Percentiles rank a stretch among this genome's conserved stretches.
phyloP scores from a whole-genome alignment of 2,329 filamentous ascomycete species.

The Penicillium sp. region DNA sequence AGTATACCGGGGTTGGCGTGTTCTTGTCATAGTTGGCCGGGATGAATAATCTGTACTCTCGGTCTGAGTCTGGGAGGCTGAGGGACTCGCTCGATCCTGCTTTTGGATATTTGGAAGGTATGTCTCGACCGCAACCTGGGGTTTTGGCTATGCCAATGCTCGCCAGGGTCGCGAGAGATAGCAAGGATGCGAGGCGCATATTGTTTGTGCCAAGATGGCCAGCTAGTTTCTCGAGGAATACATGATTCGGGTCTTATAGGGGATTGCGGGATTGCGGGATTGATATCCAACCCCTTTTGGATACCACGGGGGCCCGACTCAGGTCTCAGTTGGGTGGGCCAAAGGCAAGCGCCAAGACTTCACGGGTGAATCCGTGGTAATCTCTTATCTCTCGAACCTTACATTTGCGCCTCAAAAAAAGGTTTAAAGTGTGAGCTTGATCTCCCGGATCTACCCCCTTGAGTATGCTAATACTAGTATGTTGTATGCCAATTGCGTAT shows the following conservation, averaged over 20 bases:
- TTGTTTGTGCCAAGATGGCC: background rate
- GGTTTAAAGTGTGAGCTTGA: background rate
- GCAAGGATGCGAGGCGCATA: conserved; percentile 6
- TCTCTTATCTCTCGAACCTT: background rate
- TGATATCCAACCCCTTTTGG: background rate
- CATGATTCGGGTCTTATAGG: background rate
- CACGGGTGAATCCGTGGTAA: background rate
- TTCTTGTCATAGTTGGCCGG: conserved; percentile 30
- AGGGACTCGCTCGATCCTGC: conserved; percentile 12
- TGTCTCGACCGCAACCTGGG: conserved; percentile 14
- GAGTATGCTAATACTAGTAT: background rate
- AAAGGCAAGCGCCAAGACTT: background rate
- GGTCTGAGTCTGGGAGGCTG: conserved; percentile 12
- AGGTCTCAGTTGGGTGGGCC: background rate
- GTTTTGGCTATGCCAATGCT: conserved; percentile 3
- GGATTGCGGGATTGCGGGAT: background rate
- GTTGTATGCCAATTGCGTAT: too few species aligned
- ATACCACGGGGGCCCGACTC: background rate
- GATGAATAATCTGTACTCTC: conserved; percentile 21
- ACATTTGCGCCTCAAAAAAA: too few species aligned
- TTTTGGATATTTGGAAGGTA: conserved; percentile 15
- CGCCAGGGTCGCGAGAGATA: conserved; percentile 8
- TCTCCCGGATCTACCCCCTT: background rate
- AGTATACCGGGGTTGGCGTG: conserved; percentile 36
- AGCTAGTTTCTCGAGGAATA: background rate